These are phyloP conservation scores for Drechmeria coniospora DNA, from an alignment of 2,329 filamentous ascomycete species.

Conservation along the genomic window DNA sequence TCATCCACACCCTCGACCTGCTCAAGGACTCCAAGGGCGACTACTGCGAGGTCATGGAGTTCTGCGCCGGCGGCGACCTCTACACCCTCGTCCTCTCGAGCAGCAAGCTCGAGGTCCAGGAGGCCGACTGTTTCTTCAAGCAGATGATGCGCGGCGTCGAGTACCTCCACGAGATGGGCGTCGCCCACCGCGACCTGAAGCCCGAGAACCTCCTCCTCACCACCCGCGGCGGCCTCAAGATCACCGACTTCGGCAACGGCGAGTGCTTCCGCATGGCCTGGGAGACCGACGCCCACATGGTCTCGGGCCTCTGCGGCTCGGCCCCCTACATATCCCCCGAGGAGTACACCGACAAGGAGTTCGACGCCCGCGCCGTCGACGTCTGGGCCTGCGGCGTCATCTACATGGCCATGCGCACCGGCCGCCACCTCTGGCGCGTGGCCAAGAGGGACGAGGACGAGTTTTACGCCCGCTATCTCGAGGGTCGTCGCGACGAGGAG, in stretches of 20 bases:
- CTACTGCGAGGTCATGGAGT: slow-evolving; percentile 99
- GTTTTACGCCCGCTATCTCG: slow-evolving; percentile 87
- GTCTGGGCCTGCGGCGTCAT: slow-evolving; percentile 98
- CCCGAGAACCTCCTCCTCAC: slow-evolving; percentile 93
- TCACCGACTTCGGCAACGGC: slow-evolving; percentile 96
- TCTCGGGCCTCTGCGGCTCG: slow-evolving; percentile 87
- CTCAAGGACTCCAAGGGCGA: slow-evolving; percentile 93
- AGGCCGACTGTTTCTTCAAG: slow-evolving; percentile 98
- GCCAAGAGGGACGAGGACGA: slow-evolving; percentile 95
- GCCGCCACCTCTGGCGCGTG: slow-evolving; percentile 90
- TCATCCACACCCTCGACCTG: slow-evolving; percentile 93
- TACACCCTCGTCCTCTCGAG: slow-evolving; percentile 87
- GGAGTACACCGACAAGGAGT: slow-evolving; percentile 89
- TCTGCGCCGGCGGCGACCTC: slow-evolving; percentile 88
- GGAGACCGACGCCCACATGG: slow-evolving; percentile 98
- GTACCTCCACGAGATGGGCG: slow-evolving; percentile 99
- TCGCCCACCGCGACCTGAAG: slow-evolving; percentile 91
- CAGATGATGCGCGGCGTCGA: slow-evolving; percentile 98
- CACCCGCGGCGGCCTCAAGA: slow-evolving; percentile 83
- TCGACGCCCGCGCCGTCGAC: slow-evolving; percentile 93
- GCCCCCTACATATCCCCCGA: slow-evolving; percentile 96
- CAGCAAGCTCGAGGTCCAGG: slow-evolving; percentile 77
- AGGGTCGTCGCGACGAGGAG: slow-evolving; percentile 84
- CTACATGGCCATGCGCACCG: slow-evolving; percentile 99
- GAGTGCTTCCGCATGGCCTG: slow-evolving; percentile 99